Conservation (phyloP, 805 yeast species). For the Spathaspora girioi region DNA sequence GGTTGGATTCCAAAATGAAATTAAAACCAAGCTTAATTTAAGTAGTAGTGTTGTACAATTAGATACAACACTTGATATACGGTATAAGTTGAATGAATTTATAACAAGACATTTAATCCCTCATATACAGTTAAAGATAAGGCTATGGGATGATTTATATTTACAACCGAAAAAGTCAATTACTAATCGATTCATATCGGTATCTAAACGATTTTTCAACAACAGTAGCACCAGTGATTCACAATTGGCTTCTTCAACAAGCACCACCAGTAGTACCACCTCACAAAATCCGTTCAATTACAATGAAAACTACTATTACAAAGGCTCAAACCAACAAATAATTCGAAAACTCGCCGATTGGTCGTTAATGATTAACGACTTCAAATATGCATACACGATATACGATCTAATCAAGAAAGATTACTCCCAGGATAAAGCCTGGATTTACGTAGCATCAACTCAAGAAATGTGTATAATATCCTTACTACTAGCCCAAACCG, state of each 20-base stretch:
- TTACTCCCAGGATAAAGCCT: slow-evolving; percentile 70
- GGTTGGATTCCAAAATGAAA: slow-evolving; percentile 27
- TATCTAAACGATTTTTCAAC: slow-evolving; percentile 54
- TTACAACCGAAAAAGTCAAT: slow-evolving; percentile 74
- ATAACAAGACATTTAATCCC: slow-evolving; percentile 58
- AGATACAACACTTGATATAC: slow-evolving; percentile 40
- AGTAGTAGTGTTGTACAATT: slow-evolving; percentile 22
- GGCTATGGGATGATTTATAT: slow-evolving; percentile 80
- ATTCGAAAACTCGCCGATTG: slow-evolving; percentile 87
- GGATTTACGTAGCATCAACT: slow-evolving; percentile 76
- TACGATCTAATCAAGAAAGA: slow-evolving; percentile 83
- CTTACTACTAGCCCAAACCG: slow-evolving; percentile 56
- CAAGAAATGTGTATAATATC: slow-evolving; percentile 85
- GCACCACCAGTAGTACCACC: background rate
- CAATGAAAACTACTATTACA: slow-evolving; percentile 55
- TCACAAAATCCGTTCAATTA: slow-evolving; percentile 43
- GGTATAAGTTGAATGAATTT: slow-evolving; percentile 42
- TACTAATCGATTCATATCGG: slow-evolving; percentile 69
- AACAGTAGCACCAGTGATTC: slow-evolving; percentile 12
- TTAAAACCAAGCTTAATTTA: slow-evolving; percentile 23
- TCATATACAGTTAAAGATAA: slow-evolving; percentile 79
- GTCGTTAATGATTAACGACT: slow-evolving; percentile 88
- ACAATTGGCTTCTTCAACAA: slow-evolving; percentile 2
- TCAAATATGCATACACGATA: slow-evolving; percentile 74
- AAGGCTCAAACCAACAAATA: slow-evolving; percentile 64